Evolutionary conservation across 1,284 basidiomycete genomes (phyloP).

Genomic region (Ganoderma boninense): DNA sequence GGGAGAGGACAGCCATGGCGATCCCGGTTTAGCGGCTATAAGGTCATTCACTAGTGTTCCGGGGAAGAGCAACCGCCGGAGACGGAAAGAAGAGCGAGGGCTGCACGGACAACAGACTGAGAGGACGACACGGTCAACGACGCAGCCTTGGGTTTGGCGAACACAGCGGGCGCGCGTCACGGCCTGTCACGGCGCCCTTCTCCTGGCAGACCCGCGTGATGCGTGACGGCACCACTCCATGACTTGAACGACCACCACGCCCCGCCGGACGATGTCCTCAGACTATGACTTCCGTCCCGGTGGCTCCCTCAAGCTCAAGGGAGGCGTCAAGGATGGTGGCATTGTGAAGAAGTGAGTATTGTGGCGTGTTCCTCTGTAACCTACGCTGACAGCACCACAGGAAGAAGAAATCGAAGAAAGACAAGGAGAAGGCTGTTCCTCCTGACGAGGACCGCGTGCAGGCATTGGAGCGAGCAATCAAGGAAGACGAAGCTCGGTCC

Average conservation of each 20-base stretch:
- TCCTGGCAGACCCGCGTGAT: constrained; percentile 32
- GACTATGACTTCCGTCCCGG: constrained; percentile 90
- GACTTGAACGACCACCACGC: constrained; percentile 35
- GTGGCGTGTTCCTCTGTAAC: constrained; percentile 17
- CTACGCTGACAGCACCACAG: constrained; percentile 68
- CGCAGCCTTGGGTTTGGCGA: constrained; percentile 9
- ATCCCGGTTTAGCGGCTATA: constrained; percentile 2
- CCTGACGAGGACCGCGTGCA: constrained; percentile 54
- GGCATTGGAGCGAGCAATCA: constrained; percentile 53
- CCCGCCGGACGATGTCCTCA: constrained; percentile 56
- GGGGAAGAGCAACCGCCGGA: background rate
- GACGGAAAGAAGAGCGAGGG: background rate
- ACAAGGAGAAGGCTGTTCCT: constrained; percentile 47
- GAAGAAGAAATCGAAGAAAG: constrained; percentile 81
- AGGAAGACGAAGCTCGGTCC: constrained; percentile 51
- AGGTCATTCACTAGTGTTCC: constrained; percentile 19
- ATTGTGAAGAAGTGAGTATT: constrained; percentile 81
- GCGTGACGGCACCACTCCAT: constrained; percentile 35
- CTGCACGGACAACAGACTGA: background rate
- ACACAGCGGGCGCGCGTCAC: constrained; percentile 17
- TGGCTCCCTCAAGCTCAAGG: constrained; percentile 91
- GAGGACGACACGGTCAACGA: background rate
- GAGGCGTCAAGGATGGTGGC: constrained; percentile 78
- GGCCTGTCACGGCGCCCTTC: constrained; percentile 31
- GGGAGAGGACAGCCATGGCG: constrained; percentile 76